These are phyloP conservation scores for Podospora pseudoanserina DNA, from an alignment of 495 filamentous ascomycete species.

Conservation along the genomic window DNA sequence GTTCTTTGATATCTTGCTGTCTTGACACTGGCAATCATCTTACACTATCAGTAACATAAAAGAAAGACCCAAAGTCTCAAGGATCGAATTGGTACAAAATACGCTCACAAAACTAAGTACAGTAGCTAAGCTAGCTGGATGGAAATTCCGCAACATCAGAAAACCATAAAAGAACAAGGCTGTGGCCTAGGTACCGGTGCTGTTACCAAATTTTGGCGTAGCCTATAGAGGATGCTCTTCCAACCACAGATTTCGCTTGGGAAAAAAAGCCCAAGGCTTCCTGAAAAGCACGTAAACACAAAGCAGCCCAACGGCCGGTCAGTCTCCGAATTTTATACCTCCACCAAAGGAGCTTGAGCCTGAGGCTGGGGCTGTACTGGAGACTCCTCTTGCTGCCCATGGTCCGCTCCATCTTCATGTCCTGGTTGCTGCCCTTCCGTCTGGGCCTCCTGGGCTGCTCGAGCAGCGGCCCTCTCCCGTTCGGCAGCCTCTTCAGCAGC, in stretches of 20 bases:
- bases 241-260: not conserved
- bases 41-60: not conserved
- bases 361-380: not conserved
- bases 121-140: not conserved
- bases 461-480: constrained; percentile 9
- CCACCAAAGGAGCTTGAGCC: not conserved
- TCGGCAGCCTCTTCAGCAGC: constrained; percentile 41
- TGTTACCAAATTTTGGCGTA: not conserved
- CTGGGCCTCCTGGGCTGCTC: constrained; percentile 5
- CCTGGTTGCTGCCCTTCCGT: not conserved
- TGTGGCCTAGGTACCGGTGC: not conserved
- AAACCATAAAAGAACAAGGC: not conserved
- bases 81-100: not conserved
- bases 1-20: not conserved
- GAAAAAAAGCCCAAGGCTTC: not conserved
- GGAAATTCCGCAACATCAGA: not conserved
- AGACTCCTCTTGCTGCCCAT: not conserved
- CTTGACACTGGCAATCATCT: not conserved
- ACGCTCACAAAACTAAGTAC: not conserved
- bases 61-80: not conserved
- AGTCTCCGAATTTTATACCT: not conserved
- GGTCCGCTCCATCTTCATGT: not conserved
- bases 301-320: not conserved
- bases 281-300: not conserved
- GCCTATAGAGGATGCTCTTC: not conserved